These are phyloP conservation scores for Haematococcus sp. DNA, from an alignment of 139 green algal genomes.

Conservation along the genomic window DNA sequence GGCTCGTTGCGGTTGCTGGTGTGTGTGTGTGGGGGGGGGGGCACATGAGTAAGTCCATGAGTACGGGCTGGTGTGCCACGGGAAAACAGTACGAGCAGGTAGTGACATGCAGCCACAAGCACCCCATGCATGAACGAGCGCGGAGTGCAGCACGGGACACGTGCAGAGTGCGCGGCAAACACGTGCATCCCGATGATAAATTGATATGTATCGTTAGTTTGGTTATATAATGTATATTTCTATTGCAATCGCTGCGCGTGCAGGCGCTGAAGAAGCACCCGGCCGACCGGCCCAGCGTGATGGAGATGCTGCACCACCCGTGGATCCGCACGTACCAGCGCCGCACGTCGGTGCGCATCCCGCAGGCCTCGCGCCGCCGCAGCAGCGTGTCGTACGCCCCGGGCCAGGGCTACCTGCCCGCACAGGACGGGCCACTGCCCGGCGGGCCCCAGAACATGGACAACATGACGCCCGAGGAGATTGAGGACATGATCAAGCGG, in stretches of 20 bases:
- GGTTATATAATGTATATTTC: too few relatives aligned
- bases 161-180: too few relatives aligned
- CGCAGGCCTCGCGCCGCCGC: conserved; percentile 9
- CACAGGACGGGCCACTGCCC: not conserved
- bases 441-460: conserved; percentile 6
- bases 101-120: not conserved
- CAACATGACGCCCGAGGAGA: conserved; percentile 36
- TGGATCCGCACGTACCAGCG: conserved; percentile 50
- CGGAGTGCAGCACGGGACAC: too few relatives aligned
- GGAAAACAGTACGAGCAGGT: too few relatives aligned
- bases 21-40: too few relatives aligned
- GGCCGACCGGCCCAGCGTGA: conserved; percentile 44
- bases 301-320: conserved; percentile 64
- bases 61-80: too few relatives aligned
- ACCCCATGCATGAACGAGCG: not conserved
- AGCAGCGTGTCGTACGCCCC: not conserved
- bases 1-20: too few relatives aligned
- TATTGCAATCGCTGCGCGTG: too few relatives aligned
- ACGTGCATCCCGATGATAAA: too few relatives aligned
- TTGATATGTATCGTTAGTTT: too few relatives aligned
- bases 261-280: conserved; percentile 62
- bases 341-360: conserved; percentile 12
- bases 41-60: too few relatives aligned
- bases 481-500: conserved; percentile 33
- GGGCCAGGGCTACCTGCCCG: not conserved